Percentiles rank a stretch among this genome's conserved stretches.
Conservation (phyloP, 1,284 basidiomycete genomes). For the Serendipita sp. region DNA sequence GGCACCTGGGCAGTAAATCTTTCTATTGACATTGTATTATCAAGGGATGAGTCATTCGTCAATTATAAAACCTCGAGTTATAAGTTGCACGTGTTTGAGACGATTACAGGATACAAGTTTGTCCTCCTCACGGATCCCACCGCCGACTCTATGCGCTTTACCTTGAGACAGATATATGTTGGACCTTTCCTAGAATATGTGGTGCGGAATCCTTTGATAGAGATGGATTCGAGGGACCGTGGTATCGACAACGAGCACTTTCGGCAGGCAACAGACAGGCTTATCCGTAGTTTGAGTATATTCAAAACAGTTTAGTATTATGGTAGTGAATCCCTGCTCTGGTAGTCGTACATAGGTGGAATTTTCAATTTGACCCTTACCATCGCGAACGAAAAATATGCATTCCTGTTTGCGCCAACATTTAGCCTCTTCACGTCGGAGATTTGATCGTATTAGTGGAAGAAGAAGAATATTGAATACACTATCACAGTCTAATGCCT, state of each 20-base stretch:
- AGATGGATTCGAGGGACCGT: slow-evolving; percentile 63
- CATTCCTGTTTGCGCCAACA: too few species aligned
- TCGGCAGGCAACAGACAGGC: slow-evolving; percentile 63
- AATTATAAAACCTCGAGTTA: slow-evolving; percentile 86
- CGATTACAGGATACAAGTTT: slow-evolving; percentile 87
- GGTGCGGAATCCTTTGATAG: slow-evolving; percentile 76
- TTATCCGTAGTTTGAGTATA: slow-evolving; percentile 34
- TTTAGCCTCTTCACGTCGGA: too few species aligned
- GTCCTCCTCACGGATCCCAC: slow-evolving; percentile 83
- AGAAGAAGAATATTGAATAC: too few species aligned
- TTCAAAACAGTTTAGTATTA: slow-evolving; percentile 14
- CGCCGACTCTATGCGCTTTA: slow-evolving; percentile 65
- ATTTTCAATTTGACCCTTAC: too few species aligned
- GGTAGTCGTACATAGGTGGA: too few species aligned
- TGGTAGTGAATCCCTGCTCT: not conserved
- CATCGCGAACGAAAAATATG: too few species aligned
- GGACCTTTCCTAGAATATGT: slow-evolving; percentile 91
- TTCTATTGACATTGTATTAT: slow-evolving; percentile 8
- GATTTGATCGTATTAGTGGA: too few species aligned
- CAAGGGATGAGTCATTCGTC: slow-evolving; percentile 79
- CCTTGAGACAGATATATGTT: slow-evolving; percentile 80
- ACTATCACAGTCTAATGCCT: too few species aligned
- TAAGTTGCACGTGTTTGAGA: slow-evolving; percentile 88
- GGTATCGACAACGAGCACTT: slow-evolving; percentile 91
- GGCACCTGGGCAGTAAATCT: slow-evolving; percentile 4